A percentile compares a stretch with the other conserved stretches of the same genome.
Evolutionary conservation across 345 rosid species (phyloP).

Genomic region (Hypericum perforatum): DNA sequence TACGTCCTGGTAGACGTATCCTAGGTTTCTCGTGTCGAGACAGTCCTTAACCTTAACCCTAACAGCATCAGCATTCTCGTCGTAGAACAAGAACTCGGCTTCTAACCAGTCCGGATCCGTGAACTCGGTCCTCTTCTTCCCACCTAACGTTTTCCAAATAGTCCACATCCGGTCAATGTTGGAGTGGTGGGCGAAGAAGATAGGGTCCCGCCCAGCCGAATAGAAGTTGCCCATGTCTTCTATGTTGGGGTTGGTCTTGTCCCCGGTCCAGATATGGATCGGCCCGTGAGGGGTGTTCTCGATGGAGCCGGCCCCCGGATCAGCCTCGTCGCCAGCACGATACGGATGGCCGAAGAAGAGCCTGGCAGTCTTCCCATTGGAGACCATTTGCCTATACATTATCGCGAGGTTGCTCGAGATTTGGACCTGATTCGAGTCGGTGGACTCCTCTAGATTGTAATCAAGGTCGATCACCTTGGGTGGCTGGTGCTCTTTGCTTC

Average conservation of each 20-base stretch:
- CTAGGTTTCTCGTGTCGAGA: constrained; percentile 24
- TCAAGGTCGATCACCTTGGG: constrained; percentile 38
- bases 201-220: constrained; percentile 52
- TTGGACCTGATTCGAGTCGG: constrained; percentile 13
- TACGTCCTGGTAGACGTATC: constrained; percentile 40
- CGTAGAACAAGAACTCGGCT: constrained; percentile 41
- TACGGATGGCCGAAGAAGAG: constrained; percentile 43
- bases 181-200: constrained; percentile 48
- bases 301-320: constrained; percentile 41
- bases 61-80: constrained; percentile 47
- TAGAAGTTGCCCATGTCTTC: constrained; percentile 64
- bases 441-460: constrained; percentile 20
- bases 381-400: constrained; percentile 61
- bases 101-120: constrained; percentile 48
- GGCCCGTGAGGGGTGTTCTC: constrained; percentile 49
- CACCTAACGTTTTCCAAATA: constrained; percentile 50
- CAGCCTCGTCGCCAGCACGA: constrained; percentile 41
- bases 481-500: constrained; percentile 31
- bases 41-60: constrained; percentile 49
- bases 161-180: constrained; percentile 57
- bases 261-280: constrained; percentile 47
- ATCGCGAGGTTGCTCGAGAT: constrained; percentile 30
- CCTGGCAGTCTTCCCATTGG: constrained; percentile 28
- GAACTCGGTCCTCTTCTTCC: constrained; percentile 28
- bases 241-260: constrained; percentile 27